Base-by-base conservation (phyloP, 192 early-diverging fungal species). In the Lunasporangiospora selenospora region DNA sequence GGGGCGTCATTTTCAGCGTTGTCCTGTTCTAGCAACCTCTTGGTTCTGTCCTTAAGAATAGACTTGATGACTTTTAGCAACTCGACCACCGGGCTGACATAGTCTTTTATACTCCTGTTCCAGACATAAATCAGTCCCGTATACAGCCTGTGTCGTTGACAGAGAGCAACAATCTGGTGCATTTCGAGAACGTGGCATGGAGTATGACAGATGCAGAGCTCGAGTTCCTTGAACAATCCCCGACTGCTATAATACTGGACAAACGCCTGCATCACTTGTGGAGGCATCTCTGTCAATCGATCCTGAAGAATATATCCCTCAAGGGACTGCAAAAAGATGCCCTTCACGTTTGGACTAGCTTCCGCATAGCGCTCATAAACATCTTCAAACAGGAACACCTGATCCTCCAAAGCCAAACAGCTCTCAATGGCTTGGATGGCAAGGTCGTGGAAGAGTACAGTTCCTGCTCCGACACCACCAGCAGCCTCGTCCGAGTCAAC, bases 81-180 rank as follows among this genome's bases (percentile, higher is more conserved):
- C 43, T 84, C 80, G 6, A 87, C 81, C 4, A 84, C 80, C 2
- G 85, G 85, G 21, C 81, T 84, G 19, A 87, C 85, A 70, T 81
- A 87, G 51, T 87, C 85, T 11, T 77, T 55, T 61, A 87, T 84
- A 29, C 81, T 83, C 24, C 75, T 73, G 59, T 84, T 87, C 83
- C 81, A 87, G 1, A 87, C 85, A 46, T 84, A 87, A 32, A 84
- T 87, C 59, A 83, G 75, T 2, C 79, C 85, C 16, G 80, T 80
- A 60, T 83, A 87, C 8, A 87, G 53, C 15, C 77, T 64, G 51
- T 87, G 80, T 2, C 67, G 76, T 15, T 82, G 79, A 53, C 85
- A 87, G 38, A 84, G 55, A 16, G 77, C 73, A 26, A 87, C 79
- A 26, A 87, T 76, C 50, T 87, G 81, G 66, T 87, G 76, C 58